Percentiles rank a stretch among this genome's conserved stretches.
Conservation (phyloP, 192 early-diverging fungal species). For the Haplosporangium gracile region DNA sequence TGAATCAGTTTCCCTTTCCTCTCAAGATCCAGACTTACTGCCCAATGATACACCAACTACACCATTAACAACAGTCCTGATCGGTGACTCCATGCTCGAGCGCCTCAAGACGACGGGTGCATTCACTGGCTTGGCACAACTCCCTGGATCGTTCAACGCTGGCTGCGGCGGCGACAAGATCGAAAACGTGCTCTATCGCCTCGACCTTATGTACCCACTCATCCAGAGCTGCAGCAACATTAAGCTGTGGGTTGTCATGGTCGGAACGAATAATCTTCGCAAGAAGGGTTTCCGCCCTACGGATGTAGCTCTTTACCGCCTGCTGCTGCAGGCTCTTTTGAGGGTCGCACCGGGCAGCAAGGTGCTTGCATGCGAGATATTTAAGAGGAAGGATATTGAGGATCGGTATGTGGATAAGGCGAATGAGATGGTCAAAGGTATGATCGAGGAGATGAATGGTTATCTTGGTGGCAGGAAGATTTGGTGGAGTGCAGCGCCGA, state of each 20-base stretch:
- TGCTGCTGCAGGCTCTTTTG: conserved; percentile 19
- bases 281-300: conserved; percentile 17
- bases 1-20: background rate
- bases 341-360: background rate
- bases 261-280: conserved; percentile 26
- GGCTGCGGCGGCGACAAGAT: conserved; percentile 36
- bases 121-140: background rate
- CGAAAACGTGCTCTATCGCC: conserved; percentile 24
- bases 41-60: background rate
- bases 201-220: conserved; percentile 12
- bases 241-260: conserved; percentile 27
- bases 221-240: background rate
- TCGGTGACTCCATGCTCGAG: conserved; percentile 28
- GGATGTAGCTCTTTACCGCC: conserved; percentile 7
- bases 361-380: conserved; percentile 15
- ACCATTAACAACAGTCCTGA: conserved; percentile 1
- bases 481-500: conserved; percentile 10
- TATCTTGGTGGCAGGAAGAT: conserved; percentile 10
- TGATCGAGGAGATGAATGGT: conserved; percentile 20
- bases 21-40: background rate
- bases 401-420: conserved; percentile 17
- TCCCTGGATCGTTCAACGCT: conserved; percentile 11
- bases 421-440: background rate
- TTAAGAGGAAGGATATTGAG: conserved; percentile 21
- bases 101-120: conserved; percentile 28